Evolutionary conservation across 768 basidiomycete species (phyloP).

Genomic region (Daedalea quercina): DNA sequence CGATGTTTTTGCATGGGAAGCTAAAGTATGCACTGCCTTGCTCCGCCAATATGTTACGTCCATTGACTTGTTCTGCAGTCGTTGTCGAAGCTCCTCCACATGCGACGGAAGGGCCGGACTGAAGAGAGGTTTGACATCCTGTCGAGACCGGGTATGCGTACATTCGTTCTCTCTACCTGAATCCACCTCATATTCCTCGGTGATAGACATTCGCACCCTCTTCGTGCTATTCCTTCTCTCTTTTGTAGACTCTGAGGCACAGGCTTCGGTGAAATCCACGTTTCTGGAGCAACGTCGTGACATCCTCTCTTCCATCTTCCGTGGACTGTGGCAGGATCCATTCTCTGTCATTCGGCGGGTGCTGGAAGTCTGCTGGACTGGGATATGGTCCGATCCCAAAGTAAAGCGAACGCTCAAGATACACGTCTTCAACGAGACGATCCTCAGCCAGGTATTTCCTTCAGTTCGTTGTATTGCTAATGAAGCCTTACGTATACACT

Average conservation of each 20-base stretch:
- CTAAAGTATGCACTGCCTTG: conserved; percentile 43
- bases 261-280: conserved; percentile 47
- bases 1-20: conserved; percentile 74
- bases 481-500: background rate
- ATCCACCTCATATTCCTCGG: background rate
- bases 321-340: conserved; percentile 61
- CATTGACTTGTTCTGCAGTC: conserved; percentile 31
- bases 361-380: conserved; percentile 70
- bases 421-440: conserved; percentile 60
- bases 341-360: conserved; percentile 54
- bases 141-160: conserved; percentile 46
- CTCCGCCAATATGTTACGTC: background rate
- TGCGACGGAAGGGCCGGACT: conserved; percentile 56
- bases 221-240: conserved; percentile 70
- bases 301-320: conserved; percentile 62
- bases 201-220: conserved; percentile 70
- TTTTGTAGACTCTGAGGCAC: conserved; percentile 47
- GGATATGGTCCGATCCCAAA: conserved; percentile 69
- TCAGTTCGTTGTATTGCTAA: background rate
- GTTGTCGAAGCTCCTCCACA: conserved; percentile 57
- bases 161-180: background rate
- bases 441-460: conserved; percentile 50
- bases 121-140: conserved; percentile 34
- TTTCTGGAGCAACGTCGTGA: conserved; percentile 72
- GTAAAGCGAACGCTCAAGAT: conserved; percentile 69